phyloP scores from a whole-genome alignment of 257 asterid genomes.

The Solanum okadae region DNA sequence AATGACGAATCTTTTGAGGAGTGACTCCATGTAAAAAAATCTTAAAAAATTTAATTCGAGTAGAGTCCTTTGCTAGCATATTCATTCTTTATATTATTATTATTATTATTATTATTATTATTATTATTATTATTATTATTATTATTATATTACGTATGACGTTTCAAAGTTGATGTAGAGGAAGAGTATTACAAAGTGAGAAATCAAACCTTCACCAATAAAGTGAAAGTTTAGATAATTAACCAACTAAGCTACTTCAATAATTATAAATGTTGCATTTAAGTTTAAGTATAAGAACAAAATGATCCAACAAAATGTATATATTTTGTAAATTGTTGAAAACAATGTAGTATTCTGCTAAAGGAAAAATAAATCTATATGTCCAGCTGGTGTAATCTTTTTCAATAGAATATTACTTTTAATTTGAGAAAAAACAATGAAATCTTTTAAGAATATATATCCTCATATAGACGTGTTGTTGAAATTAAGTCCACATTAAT shows the following conservation, averaged over 20 bases:
- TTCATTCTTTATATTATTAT: too few species aligned
- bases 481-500: background rate
- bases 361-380: background rate
- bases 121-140: too few species aligned
- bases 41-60: background rate
- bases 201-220: too few species aligned
- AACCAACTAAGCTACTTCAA: too few species aligned
- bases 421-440: background rate
- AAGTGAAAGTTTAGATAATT: too few species aligned
- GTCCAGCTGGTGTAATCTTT: background rate
- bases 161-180: too few species aligned
- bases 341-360: background rate
- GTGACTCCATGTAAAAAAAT: too few species aligned
- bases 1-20: background rate
- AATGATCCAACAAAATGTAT: background rate
- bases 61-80: background rate
- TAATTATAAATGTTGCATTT: too few species aligned
- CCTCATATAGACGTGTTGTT: background rate
- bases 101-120: too few species aligned
- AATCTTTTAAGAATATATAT: background rate
- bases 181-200: too few species aligned
- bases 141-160: too few species aligned
- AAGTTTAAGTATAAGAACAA: background rate
- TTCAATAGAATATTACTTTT: background rate
- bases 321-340: background rate